These are phyloP conservation scores for Diaporthe sp. DNA, from an alignment of 2,329 filamentous ascomycete species.

Conservation along the genomic window DNA sequence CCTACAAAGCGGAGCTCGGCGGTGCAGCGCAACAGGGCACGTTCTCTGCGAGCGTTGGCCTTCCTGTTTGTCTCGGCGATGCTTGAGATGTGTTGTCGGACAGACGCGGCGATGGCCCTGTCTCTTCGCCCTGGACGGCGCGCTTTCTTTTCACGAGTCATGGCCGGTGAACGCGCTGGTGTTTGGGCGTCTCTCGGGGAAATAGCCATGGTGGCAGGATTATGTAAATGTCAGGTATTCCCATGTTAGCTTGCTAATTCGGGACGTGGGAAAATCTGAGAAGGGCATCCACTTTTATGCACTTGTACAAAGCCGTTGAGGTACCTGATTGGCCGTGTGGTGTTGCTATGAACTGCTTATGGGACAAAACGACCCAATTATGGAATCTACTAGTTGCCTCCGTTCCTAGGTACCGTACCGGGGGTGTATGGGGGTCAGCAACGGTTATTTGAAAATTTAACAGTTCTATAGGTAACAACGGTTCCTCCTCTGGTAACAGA, in stretches of 20 bases:
- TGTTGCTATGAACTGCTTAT: too few species aligned
- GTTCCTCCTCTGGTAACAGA: too few species aligned
- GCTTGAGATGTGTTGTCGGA: background rate
- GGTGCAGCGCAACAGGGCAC: background rate
- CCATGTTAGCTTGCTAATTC: background rate
- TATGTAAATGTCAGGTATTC: background rate
- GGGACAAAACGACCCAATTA: background rate
- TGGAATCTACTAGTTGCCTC: background rate
- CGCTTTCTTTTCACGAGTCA: background rate
- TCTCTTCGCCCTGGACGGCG: background rate
- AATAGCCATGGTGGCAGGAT: background rate
- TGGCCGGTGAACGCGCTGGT: background rate
- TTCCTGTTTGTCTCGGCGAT: slow-evolving; percentile 2
- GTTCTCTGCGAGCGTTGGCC: background rate
- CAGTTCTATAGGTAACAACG: too few species aligned
- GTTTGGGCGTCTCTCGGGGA: background rate
- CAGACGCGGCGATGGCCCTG: background rate
- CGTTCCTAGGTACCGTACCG: background rate
- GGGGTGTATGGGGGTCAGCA: too few species aligned
- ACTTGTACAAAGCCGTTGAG: background rate
- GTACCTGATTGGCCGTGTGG: background rate
- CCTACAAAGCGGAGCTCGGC: background rate
- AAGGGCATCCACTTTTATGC: background rate
- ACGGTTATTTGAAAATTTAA: too few species aligned
- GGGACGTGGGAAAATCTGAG: background rate